Evolutionary conservation across 192 early-diverging fungal species (phyloP).

Genomic region (Rhizophlyctis rosea): DNA sequence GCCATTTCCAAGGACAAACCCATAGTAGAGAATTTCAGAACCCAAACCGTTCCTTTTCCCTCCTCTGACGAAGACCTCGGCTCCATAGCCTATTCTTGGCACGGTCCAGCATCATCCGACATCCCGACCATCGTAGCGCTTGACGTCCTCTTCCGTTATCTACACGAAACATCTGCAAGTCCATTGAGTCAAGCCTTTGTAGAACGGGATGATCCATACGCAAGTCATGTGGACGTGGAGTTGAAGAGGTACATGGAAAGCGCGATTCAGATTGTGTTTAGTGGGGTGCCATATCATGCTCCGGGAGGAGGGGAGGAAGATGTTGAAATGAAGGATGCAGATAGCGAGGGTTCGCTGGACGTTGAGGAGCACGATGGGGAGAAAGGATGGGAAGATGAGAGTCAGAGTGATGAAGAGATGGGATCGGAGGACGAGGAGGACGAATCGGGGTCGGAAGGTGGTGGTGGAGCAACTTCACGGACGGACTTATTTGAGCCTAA

Average conservation of each 20-base stretch:
- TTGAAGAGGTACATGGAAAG: conserved; percentile 52
- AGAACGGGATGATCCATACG: conserved; percentile 62
- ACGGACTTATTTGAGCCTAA: conserved; percentile 60
- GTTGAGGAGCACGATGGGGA: conserved; percentile 25
- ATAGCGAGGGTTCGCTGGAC: conserved; percentile 26
- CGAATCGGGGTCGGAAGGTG: conserved; percentile 20
- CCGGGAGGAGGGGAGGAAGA: conserved; percentile 2
- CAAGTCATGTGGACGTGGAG: conserved; percentile 58
- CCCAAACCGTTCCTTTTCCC: conserved; percentile 57
- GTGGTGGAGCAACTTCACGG: conserved; percentile 5
- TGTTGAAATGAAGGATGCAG: conserved; percentile 5
- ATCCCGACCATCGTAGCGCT: conserved; percentile 56
- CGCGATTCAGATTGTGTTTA: conserved; percentile 61
- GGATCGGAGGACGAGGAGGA: conserved; percentile 28
- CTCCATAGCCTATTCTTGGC: conserved; percentile 66
- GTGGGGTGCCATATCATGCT: conserved; percentile 58
- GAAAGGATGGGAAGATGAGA: conserved; percentile 23
- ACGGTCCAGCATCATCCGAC: conserved; percentile 66
- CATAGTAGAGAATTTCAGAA: conserved; percentile 36
- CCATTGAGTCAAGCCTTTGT: conserved; percentile 76
- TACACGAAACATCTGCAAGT: conserved; percentile 65
- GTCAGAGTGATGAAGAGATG: conserved; percentile 29
- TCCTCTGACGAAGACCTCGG: conserved; percentile 62
- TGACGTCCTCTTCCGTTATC: conserved; percentile 69
- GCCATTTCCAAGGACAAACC: too few relatives aligned